phyloP scores from a whole-genome alignment of 2,329 filamentous ascomycete species.

The Pseudocercospora cruenta region DNA sequence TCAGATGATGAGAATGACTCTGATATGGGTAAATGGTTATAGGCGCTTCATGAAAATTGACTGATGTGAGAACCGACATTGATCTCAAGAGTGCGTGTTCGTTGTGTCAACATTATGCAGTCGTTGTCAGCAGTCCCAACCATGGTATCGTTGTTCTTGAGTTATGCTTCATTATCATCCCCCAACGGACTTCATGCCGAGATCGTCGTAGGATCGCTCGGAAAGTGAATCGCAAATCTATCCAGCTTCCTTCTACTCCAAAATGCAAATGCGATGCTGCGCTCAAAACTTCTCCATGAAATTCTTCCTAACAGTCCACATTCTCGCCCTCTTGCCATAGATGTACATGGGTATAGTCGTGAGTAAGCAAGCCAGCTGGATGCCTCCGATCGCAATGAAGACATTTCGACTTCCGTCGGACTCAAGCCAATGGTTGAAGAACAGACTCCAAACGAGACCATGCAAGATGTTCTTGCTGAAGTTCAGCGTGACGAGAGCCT shows the following conservation, averaged over 20 bases:
- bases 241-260: background rate
- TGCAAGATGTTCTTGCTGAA: slow-evolving; percentile 94
- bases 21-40: no score
- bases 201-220: background rate
- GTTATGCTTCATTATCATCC: background rate
- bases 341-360: slow-evolving; percentile 91
- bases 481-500: slow-evolving; percentile 91
- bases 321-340: slow-evolving; percentile 83
- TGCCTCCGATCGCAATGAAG: slow-evolving; percentile 80
- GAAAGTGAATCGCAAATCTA: background rate
- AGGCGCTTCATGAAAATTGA: no score
- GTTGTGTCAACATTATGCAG: no score
- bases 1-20: no score
- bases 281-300: slow-evolving; percentile 76
- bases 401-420: slow-evolving; percentile 74
- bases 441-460: slow-evolving; percentile 83
- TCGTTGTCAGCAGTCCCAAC: no score
- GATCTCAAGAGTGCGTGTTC: no score
- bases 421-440: slow-evolving; percentile 83
- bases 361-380: slow-evolving; percentile 76
- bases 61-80: no score
- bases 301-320: slow-evolving; percentile 90
- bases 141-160: background rate
- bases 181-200: background rate
- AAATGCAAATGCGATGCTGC: background rate